phyloP scores from a whole-genome alignment of 805 yeast species.

The Ogataea trehaloabstinens region DNA sequence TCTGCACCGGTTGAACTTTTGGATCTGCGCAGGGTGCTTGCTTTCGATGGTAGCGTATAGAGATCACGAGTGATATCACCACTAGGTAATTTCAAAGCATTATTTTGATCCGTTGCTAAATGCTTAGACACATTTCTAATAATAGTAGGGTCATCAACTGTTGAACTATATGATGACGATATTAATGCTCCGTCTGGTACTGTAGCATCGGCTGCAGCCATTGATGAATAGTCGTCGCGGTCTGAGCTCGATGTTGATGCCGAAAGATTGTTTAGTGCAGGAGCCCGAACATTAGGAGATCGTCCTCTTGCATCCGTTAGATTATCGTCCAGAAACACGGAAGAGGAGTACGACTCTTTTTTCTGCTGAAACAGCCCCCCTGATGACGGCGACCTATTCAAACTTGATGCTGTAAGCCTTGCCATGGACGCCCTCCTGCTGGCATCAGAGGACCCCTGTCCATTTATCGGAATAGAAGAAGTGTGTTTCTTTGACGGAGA shows the following conservation, averaged over 20 bases:
- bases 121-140: conserved; percentile 36
- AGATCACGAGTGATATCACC: conserved; percentile 53
- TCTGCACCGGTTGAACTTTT: conserved; percentile 30
- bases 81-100: conserved; percentile 41
- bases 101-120: conserved; percentile 32
- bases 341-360: conserved; percentile 23
- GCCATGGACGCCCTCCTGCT: conserved; percentile 34
- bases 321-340: conserved; percentile 21
- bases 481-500: background rate
- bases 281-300: conserved; percentile 7
- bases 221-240: conserved; percentile 9
- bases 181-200: conserved; percentile 3
- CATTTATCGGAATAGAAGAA: conserved; percentile 9
- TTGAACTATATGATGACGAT: conserved; percentile 24
- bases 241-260: conserved; percentile 18
- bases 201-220: conserved; percentile 7
- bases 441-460: conserved; percentile 9
- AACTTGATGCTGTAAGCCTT: conserved; percentile 30
- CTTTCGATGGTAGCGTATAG: conserved; percentile 29
- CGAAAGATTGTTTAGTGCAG: conserved; percentile 12
- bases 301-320: conserved; percentile 4
- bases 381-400: conserved; percentile 13
- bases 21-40: conserved; percentile 22
- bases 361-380: conserved; percentile 13
- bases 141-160: conserved; percentile 34